Percentiles rank a stretch among this genome's conserved stretches.
These are phyloP conservation scores for Coemansia sp. DNA, from an alignment of 192 early-diverging fungal species.

Conservation along the genomic window DNA sequence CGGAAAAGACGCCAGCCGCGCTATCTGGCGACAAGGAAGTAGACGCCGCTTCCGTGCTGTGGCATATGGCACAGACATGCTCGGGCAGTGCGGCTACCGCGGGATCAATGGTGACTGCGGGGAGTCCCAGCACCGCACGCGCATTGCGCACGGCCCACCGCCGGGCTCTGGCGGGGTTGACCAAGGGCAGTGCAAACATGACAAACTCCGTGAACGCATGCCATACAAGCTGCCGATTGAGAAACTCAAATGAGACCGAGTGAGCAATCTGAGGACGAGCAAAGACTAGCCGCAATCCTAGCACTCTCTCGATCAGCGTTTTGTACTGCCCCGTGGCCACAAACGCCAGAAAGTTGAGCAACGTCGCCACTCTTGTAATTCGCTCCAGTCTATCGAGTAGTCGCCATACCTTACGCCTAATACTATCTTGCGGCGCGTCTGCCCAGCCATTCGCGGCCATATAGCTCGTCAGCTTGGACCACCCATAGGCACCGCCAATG, in stretches of 20 bases:
- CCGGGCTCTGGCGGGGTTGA: slow-evolving; percentile 59
- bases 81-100: slow-evolving; percentile 57
- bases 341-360: slow-evolving; percentile 85
- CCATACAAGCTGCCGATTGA: slow-evolving; percentile 94
- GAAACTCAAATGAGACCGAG: slow-evolving; percentile 86
- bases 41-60: neutral
- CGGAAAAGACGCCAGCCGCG: neutral
- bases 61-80: slow-evolving; percentile 79
- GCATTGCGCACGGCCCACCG: slow-evolving; percentile 35
- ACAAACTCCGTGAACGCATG: slow-evolving; percentile 92
- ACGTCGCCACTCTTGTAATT: slow-evolving; percentile 57
- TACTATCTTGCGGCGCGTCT: slow-evolving; percentile 57
- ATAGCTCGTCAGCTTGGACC: slow-evolving; percentile 60
- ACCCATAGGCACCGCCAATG: slow-evolving; percentile 73
- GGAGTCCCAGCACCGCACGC: slow-evolving; percentile 39
- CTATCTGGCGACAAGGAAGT: neutral
- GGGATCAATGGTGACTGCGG: slow-evolving; percentile 50
- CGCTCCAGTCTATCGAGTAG: slow-evolving; percentile 63
- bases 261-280: slow-evolving; percentile 70
- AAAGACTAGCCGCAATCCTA: slow-evolving; percentile 84
- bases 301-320: slow-evolving; percentile 71
- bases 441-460: slow-evolving; percentile 74
- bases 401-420: slow-evolving; percentile 58
- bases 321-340: slow-evolving; percentile 84
- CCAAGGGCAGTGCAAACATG: slow-evolving; percentile 78